Percentiles rank a stretch among this genome's conserved stretches.
These are phyloP conservation scores for Phytophthora melonis DNA, from an alignment of 352 stramenopile species.

Conservation along the genomic window DNA sequence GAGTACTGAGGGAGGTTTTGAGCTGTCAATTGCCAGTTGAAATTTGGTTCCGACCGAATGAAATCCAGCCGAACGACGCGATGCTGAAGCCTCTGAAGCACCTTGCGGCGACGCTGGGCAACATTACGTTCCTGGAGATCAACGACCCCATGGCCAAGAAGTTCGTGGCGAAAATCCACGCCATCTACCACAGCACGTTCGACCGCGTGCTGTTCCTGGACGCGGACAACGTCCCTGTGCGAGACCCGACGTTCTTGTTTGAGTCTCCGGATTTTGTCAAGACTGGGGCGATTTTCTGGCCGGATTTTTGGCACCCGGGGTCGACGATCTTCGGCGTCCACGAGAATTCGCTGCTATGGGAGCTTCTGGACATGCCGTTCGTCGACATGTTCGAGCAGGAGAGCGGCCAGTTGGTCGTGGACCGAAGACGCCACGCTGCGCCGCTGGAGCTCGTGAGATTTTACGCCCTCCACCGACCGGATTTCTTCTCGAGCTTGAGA, in stretches of 20 bases:
- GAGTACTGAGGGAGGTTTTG: slow-evolving; percentile 39
- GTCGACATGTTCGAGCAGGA: slow-evolving; percentile 57
- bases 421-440: slow-evolving; percentile 39
- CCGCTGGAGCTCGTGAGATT: slow-evolving; percentile 35
- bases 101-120: slow-evolving; percentile 33
- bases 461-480: slow-evolving; percentile 47
- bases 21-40: slow-evolving; percentile 56
- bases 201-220: slow-evolving; percentile 61
- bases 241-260: slow-evolving; percentile 49
- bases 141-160: slow-evolving; percentile 28
- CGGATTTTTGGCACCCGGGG: slow-evolving; percentile 63
- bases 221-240: slow-evolving; percentile 60
- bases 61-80: slow-evolving; percentile 34
- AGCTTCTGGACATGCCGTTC: slow-evolving; percentile 53
- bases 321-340: slow-evolving; percentile 62
- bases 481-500: slow-evolving; percentile 39
- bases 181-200: slow-evolving; percentile 54
- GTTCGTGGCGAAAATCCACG: slow-evolving; percentile 62
- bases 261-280: slow-evolving; percentile 42
- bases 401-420: slow-evolving; percentile 61
- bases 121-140: slow-evolving; percentile 40
- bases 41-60: slow-evolving; percentile 54
- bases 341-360: slow-evolving; percentile 55
- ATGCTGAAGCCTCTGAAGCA: slow-evolving; percentile 35
- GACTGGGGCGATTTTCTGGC: slow-evolving; percentile 65